phyloP scores from a whole-genome alignment of 495 filamentous ascomycete species.

The Aspergillus cristatus region DNA sequence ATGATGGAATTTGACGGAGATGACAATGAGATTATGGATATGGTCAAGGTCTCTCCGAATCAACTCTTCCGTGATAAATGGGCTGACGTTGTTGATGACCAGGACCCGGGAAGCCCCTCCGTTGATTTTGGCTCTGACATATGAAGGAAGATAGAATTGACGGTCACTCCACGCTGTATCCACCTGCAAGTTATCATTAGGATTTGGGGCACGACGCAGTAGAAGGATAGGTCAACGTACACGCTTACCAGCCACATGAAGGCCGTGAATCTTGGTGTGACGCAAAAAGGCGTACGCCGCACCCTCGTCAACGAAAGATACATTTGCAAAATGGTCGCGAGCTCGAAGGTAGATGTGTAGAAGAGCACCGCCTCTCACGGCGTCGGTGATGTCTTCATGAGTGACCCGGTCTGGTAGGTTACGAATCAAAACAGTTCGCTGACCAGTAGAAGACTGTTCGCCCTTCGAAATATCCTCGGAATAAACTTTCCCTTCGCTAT shows the following conservation, averaged over 20 bases:
- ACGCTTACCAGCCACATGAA: conserved; percentile 60
- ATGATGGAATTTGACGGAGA: conserved; percentile 51
- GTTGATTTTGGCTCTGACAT: conserved; percentile 57
- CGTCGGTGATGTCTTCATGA: conserved; percentile 56
- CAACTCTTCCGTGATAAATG: conserved; percentile 50
- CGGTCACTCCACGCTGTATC: conserved; percentile 64
- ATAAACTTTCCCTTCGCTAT: conserved; percentile 28
- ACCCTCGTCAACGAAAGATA: conserved; percentile 61
- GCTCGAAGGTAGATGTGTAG: conserved; percentile 58
- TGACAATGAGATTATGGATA: conserved; percentile 68
- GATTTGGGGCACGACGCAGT: neutral
- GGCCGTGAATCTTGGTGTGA: conserved; percentile 53
- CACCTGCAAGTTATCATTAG: conserved; percentile 35
- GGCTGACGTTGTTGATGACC: conserved; percentile 48
- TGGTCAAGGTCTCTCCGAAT: conserved; percentile 73
- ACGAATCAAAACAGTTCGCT: conserved; percentile 53
- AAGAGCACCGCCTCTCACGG: conserved; percentile 59
- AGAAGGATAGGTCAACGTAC: conserved; percentile 35
- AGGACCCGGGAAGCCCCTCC: conserved; percentile 74
- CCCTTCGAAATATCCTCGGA: conserved; percentile 21
- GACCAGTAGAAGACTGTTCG: conserved; percentile 16
- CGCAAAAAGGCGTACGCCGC: conserved; percentile 56
- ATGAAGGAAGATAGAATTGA: conserved; percentile 58
- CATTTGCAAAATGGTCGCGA: conserved; percentile 51
- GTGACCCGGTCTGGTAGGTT: conserved; percentile 56